Conservation (phyloP, 495 filamentous ascomycete genomes). For the Neurospora cerealis region DNA sequence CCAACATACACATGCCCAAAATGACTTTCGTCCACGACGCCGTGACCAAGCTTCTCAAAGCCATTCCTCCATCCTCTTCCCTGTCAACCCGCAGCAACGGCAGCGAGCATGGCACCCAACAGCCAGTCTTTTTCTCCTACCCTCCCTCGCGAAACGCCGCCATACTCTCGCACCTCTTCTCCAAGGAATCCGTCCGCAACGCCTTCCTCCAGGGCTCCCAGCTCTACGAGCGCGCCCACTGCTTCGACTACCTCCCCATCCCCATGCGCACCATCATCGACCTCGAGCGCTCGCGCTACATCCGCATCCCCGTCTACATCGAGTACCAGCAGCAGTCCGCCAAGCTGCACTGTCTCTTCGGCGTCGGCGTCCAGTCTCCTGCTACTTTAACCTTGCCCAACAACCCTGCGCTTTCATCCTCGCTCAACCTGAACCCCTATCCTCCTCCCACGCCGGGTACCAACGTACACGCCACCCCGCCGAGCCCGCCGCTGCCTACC, state of each 20-base stretch:
- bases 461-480: neutral
- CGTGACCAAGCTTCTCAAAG: conserved; percentile 23
- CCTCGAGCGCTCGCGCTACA: conserved; percentile 30
- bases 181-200: conserved; percentile 25
- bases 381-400: neutral
- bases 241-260: neutral
- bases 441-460: neutral
- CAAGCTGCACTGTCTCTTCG: conserved; percentile 53
- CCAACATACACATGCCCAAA: neutral
- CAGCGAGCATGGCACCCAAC: conserved; percentile 13
- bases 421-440: neutral
- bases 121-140: conserved; percentile 8
- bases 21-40: conserved; percentile 27
- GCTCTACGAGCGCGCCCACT: conserved; percentile 39
- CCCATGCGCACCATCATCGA: neutral
- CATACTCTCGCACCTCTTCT: conserved; percentile 35
- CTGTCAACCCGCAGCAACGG: conserved; percentile 12
- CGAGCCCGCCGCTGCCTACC: conserved; percentile 20
- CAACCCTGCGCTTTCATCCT: neutral
- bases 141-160: conserved; percentile 34
- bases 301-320: conserved; percentile 24
- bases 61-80: neutral
- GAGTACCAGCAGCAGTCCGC: conserved; percentile 46
- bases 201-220: conserved; percentile 42
- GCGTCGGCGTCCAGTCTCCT: conserved; percentile 16